Base-by-base conservation (phyloP, 1,284 basidiomycete genomes). In the Ustilago hordei region DNA sequence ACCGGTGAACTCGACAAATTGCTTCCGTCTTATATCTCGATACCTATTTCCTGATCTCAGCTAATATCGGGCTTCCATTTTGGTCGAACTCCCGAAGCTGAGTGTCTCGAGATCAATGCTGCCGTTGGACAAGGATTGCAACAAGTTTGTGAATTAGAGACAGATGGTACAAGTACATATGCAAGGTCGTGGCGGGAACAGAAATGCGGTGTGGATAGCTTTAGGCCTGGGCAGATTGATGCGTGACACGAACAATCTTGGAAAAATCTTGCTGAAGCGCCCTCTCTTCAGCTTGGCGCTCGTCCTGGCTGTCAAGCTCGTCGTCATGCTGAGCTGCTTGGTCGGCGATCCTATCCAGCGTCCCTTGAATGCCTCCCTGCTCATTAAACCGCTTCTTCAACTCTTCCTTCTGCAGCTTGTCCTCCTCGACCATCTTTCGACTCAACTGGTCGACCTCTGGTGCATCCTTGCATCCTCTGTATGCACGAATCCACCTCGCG, bases 191-290 rank as follows among this genome's bases (percentile, higher is more conserved):
- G 8, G 17, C 47, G 36, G 3, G 28, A 23, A 8, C 17, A 9
- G 34, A 34, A 38, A 38, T 36, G 9, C 17, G n/a, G 13, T 34
- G 6, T 34, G 6, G 31, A 5, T 7, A 28, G 39, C 34, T 0
- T 9, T 8, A 13, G 6, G 47, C 31, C 32, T 54, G 52, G 0
- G 59, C 74, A n/a, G 69, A 61, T 6, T 58, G 60, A 55, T 77
- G 64, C 8, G 74, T 81, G 48, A 78, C 73, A 12, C 79, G 67
- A 23, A 81, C 75, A 41, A 81, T 77, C 60, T 75, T 77, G 68
- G 69, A 71, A 58, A 80, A 80, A 60, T 72, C 68, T 38, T 75
- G 57, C 36, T 68, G 57, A 5, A 80, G 56, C 35, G 71, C 64
- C 31, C 65, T 34, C n/a, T 60, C 55, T 45, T 77, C 66, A 3